phyloP scores from a whole-genome alignment of 1,284 basidiomycete genomes.

The Ceratobasidium sp. region DNA sequence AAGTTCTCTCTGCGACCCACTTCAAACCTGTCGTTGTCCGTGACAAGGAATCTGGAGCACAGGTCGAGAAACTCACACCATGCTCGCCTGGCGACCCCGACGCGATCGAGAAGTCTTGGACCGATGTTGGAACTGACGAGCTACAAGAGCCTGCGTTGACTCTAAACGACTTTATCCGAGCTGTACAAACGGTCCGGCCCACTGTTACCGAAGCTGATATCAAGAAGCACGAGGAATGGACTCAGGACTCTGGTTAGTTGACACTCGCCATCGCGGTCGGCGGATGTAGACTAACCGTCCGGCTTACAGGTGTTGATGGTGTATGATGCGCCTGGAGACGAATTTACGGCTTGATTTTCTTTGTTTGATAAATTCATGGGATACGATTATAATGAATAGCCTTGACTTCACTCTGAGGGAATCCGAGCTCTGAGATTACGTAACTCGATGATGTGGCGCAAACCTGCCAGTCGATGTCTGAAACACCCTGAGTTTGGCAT shows the following conservation, averaged over 20 bases:
- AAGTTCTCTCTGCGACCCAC: constrained; percentile 94
- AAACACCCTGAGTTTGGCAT: neutral
- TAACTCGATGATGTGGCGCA: too few species aligned
- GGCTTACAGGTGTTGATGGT: constrained; percentile 20
- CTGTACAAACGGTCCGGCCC: constrained; percentile 81
- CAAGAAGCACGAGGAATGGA: constrained; percentile 90
- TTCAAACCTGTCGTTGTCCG: constrained; percentile 72
- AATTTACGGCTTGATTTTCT: neutral
- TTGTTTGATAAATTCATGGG: constrained; percentile 17
- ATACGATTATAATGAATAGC: constrained; percentile 3
- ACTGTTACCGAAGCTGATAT: constrained; percentile 93
- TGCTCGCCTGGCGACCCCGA: constrained; percentile 92
- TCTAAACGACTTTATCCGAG: constrained; percentile 85
- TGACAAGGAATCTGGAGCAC: constrained; percentile 55
- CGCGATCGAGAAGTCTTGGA: constrained; percentile 91
- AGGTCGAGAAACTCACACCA: constrained; percentile 74
- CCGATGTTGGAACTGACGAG: constrained; percentile 90
- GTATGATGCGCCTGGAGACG: neutral
- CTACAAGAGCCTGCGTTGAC: constrained; percentile 84
- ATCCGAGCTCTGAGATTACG: too few species aligned
- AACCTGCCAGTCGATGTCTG: too few species aligned
- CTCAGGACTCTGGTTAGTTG: constrained; percentile 76
- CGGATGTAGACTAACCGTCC: neutral
- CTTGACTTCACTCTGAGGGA: neutral
- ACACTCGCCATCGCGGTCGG: neutral